Evolutionary conservation across 1,284 basidiomycete species (phyloP).

Genomic region (Phylloboletellus chloephorus): DNA sequence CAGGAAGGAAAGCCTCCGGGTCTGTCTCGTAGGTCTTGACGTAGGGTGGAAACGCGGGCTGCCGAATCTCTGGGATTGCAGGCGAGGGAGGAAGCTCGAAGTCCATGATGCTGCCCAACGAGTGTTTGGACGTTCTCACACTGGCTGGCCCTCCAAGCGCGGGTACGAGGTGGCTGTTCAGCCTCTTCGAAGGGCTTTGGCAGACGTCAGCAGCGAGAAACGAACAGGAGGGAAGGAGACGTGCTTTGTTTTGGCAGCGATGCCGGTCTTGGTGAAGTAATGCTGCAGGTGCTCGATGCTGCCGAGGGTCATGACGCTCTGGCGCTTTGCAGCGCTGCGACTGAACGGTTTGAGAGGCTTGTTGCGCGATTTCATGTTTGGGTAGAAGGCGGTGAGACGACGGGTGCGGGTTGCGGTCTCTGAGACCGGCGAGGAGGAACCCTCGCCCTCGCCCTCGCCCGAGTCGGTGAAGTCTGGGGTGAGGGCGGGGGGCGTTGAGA

Average conservation of each 20-base stretch:
- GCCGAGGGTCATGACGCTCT: constrained; percentile 80
- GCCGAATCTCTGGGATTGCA: constrained; percentile 42
- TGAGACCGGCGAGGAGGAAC: constrained; percentile 21
- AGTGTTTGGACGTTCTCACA: constrained; percentile 35
- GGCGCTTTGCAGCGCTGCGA: constrained; percentile 77
- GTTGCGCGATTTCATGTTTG: constrained; percentile 61
- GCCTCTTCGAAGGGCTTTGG: constrained; percentile 48
- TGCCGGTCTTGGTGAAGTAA: constrained; percentile 81
- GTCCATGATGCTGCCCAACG: constrained; percentile 39
- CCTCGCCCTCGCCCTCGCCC: constrained; percentile 30
- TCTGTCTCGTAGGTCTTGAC: constrained; percentile 65
- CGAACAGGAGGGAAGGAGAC: constrained; percentile 26
- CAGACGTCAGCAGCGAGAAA: constrained; percentile 2
- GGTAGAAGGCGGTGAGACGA: constrained; percentile 69
- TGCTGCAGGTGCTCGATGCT: constrained; percentile 86
- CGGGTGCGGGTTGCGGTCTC: constrained; percentile 33
- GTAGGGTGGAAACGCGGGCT: constrained; percentile 44
- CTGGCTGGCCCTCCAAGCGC: constrained; percentile 57
- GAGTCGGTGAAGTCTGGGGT: constrained; percentile 49
- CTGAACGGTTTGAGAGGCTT: constrained; percentile 78
- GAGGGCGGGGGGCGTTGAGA: constrained; percentile 40
- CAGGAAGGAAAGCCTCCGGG: constrained; percentile 64
- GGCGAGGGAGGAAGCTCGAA: constrained; percentile 70
- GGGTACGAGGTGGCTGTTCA: constrained; percentile 60
- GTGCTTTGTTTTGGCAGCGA: constrained; percentile 66